phyloP scores from a whole-genome alignment of 176 grass and related monocot species.

The Cenchrus fungigraminus region DNA sequence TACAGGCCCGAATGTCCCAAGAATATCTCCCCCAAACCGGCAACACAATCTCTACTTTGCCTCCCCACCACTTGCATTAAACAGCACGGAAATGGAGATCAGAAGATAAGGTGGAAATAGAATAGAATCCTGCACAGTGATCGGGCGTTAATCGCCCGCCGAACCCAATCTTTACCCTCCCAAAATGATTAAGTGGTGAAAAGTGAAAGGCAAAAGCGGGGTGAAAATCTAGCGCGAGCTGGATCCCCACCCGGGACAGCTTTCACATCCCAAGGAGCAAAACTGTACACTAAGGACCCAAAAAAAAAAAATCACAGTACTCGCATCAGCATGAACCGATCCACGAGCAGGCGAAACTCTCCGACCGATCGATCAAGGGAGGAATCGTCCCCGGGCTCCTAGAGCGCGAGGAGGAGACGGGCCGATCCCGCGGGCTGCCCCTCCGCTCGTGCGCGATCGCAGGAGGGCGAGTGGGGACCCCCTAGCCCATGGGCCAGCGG shows the following conservation, averaged over 20 bases:
- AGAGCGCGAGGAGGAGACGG: background rate
- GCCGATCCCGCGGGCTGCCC: conserved; percentile 31
- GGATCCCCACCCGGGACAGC: background rate
- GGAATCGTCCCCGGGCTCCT: background rate
- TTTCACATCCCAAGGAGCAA: conserved; percentile 16
- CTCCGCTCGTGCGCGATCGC: conserved; percentile 29
- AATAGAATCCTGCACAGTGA: conserved; percentile 23
- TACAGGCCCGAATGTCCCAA: conserved; percentile 27
- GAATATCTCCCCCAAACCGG: conserved; percentile 31
- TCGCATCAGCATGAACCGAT: conserved; percentile 9
- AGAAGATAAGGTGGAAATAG: conserved; percentile 22
- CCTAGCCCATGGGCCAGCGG: conserved; percentile 45
- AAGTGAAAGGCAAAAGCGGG: background rate
- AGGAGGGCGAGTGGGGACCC: conserved; percentile 8
- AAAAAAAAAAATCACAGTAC: background rate
- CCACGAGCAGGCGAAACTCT: background rate
- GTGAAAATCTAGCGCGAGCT: conserved; percentile 7
- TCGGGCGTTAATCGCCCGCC: background rate
- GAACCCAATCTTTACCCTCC: conserved; percentile 8
- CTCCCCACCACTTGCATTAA: conserved; percentile 26
- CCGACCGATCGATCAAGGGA: background rate
- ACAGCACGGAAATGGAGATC: background rate
- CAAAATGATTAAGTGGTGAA: background rate
- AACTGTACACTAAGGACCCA: background rate
- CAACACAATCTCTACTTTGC: conserved; percentile 16